Conservation (phyloP, 2,329 filamentous ascomycete species). For the Rhytidhysteron rufulum region DNA sequence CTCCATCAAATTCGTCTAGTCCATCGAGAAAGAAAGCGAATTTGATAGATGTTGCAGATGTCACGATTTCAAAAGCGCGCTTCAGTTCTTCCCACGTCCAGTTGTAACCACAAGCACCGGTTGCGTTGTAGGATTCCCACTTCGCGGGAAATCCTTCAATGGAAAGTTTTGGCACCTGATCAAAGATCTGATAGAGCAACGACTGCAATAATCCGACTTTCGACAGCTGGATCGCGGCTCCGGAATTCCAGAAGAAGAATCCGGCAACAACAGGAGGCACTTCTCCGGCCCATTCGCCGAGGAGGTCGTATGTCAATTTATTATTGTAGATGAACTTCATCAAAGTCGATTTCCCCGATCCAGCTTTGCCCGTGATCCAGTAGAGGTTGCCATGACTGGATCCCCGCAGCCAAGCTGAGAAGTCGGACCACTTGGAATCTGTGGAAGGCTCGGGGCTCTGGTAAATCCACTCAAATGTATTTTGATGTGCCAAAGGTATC, state of each 20-base stretch:
- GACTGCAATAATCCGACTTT: conserved; percentile 1
- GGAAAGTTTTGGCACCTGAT: neutral
- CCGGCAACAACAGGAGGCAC: conserved; percentile 17
- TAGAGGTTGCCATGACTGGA: conserved; percentile 4
- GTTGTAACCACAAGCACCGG: neutral
- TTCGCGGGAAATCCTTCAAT: neutral
- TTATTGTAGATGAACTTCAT: conserved; percentile 23
- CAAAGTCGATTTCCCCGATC: conserved; percentile 46
- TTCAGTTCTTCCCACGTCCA: neutral
- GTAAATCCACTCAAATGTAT: neutral
- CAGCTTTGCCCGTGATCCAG: conserved; percentile 44
- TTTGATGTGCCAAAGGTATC: neutral
- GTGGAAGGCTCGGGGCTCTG: too few species aligned
- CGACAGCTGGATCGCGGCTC: conserved; percentile 4
- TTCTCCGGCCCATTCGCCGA: neutral
- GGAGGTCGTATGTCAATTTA: neutral
- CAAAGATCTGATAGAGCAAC: neutral
- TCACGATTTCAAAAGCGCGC: neutral
- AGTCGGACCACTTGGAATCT: neutral
- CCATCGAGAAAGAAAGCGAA: conserved; percentile 1
- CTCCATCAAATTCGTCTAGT: neutral
- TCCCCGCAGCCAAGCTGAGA: neutral
- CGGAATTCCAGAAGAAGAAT: conserved; percentile 40
- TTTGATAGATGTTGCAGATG: neutral
- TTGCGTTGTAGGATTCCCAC: neutral